These are phyloP conservation scores for Cutaneotrichosporon cavernicola DNA, from an alignment of 1,284 basidiomycete genomes.

Conservation along the genomic window DNA sequence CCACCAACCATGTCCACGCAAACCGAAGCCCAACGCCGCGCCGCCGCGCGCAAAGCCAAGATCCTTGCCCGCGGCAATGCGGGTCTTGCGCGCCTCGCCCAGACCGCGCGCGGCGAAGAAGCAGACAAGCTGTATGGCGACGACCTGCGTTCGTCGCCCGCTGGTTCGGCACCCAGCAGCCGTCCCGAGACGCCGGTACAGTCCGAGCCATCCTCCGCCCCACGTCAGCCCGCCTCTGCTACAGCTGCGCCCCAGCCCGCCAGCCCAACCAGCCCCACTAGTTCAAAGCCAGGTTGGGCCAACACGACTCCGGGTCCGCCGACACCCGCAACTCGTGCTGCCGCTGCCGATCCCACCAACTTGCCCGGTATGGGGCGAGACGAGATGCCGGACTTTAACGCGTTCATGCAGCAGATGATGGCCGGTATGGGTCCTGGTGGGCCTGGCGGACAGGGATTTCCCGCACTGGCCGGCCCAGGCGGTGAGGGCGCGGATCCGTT, in stretches of 20 bases:
- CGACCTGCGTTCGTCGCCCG: conserved; percentile 10
- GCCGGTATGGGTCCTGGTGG: conserved; percentile 19
- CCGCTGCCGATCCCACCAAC: conserved; percentile 10
- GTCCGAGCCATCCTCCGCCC: background rate
- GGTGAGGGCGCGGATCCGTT: conserved; percentile 6
- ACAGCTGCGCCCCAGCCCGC: background rate
- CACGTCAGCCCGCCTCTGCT: background rate
- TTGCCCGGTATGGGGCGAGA: conserved; percentile 24
- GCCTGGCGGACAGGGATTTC: conserved; percentile 13
- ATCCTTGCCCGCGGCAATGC: conserved; percentile 52
- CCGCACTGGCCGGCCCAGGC: background rate
- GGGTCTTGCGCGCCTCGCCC: conserved; percentile 49
- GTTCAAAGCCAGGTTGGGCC: conserved; percentile 13
- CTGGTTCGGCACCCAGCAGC: background rate
- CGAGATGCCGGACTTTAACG: conserved; percentile 37
- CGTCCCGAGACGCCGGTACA: conserved; percentile 6
- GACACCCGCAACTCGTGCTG: background rate
- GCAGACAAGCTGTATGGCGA: conserved; percentile 48
- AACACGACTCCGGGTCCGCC: background rate
- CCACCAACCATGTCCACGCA: conserved; percentile 31
- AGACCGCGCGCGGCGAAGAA: conserved; percentile 51
- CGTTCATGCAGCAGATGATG: conserved; percentile 30
- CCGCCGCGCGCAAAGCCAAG: conserved; percentile 53
- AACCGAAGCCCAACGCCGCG: conserved; percentile 45
- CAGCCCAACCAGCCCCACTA: background rate